Percentiles rank a stretch among this genome's conserved stretches.
Evolutionary conservation across 345 rosid species (phyloP).

Genomic region (Turnera subulata): DNA sequence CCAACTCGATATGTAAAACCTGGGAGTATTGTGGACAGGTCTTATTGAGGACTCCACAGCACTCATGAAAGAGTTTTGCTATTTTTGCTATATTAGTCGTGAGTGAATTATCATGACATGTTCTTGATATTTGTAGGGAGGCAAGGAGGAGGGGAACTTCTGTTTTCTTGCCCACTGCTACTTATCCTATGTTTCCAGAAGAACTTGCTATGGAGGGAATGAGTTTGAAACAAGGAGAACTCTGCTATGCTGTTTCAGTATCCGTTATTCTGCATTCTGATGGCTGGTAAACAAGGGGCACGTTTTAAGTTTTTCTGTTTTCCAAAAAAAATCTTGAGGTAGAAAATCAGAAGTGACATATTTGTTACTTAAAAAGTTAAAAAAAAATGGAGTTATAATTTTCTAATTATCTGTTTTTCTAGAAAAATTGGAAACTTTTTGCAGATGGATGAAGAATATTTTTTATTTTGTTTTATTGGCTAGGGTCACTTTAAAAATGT

Average conservation of each 20-base stretch:
- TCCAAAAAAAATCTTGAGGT: too few relatives aligned
- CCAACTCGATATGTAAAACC: constrained; percentile 76
- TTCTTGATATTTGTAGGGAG: constrained; percentile 48
- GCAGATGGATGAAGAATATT: too few relatives aligned
- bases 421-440: too few relatives aligned
- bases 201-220: constrained; percentile 94
- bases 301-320: too few relatives aligned
- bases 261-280: constrained; percentile 74
- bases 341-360: too few relatives aligned
- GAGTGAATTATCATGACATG: constrained; percentile 10
- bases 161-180: constrained; percentile 87
- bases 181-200: constrained; percentile 97
- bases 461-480: too few relatives aligned
- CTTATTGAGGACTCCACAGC: constrained; percentile 20
- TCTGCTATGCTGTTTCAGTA: constrained; percentile 80
- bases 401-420: too few relatives aligned
- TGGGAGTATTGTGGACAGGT: constrained; percentile 76
- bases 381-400: too few relatives aligned
- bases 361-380: too few relatives aligned
- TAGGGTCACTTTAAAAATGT: too few relatives aligned
- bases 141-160: constrained; percentile 92
- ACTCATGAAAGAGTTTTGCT: background rate
- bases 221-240: constrained; percentile 94
- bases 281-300: constrained; percentile 84
- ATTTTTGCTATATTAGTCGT: background rate